Base-by-base conservation (phyloP, 1,139 yeast species). In the Arxiozyma telluris region DNA sequence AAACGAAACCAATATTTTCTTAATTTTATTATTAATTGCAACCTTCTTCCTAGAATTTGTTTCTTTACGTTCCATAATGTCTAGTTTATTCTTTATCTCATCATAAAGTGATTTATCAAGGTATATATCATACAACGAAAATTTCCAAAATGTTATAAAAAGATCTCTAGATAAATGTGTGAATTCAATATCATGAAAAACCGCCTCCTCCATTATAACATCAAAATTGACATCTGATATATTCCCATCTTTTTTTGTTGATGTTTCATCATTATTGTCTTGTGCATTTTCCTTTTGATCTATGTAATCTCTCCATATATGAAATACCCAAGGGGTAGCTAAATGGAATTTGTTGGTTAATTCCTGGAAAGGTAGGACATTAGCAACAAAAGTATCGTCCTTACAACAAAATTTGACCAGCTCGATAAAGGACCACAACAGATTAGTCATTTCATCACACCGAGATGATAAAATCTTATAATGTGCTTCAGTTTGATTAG, bases 381-480 rank as follows among this genome's bases (percentile, higher is more conserved):
- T 60, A 0, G 67, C 55, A 1, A 68, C 60, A 53, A 82, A 77
- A 0, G 71, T 66, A 0, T 70, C 69, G 3, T 63, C 60, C 4
- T 67, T 64, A 11, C 79, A 72, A 62, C 81, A 83, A 57, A 80
- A 81, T 47, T 78, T 76, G 6, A 87, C 64, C 56, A 87, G 67
- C 25, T 84, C 83, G 34, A 80, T 74, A 59, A 80, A 84, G 34
- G 87, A 79, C 69, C 83, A 85, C 41, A 87, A 69, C 18, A 89
- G 78, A 1, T 83, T 76, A 15, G 76, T 76, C 58, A 87, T 71
- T 58, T 89, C 96, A 65, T 91, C 98, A 60, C 78, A 79, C 59
- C 83, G 77, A 53, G 81, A 79, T 0, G 95, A 82, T 55, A 88
- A 68, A 27, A 89, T 81, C 65, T 91, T 90, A 62, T 87, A 79